These are phyloP conservation scores for Asterochloris sp. DNA, from an alignment of 139 green algal genomes.

Conservation along the genomic window DNA sequence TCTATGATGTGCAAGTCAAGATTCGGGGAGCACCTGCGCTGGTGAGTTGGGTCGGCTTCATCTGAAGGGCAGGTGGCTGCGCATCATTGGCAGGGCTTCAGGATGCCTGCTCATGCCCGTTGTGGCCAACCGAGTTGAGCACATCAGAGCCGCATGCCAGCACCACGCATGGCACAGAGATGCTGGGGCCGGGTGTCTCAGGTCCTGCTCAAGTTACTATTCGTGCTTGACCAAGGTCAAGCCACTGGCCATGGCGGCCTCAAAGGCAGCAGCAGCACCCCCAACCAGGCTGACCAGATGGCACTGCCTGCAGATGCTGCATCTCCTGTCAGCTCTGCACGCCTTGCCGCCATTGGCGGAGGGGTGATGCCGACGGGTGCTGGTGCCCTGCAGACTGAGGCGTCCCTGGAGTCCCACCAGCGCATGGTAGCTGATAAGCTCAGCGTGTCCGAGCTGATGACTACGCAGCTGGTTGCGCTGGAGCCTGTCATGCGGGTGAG, in stretches of 20 bases:
- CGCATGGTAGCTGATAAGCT: slow-evolving; percentile 60
- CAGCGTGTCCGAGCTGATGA: slow-evolving; percentile 55
- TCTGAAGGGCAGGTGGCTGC: neutral
- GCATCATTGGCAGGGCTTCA: neutral
- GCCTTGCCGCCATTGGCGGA: too few relatives aligned
- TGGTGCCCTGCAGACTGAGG: slow-evolving; percentile 25
- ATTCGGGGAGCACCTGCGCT: slow-evolving; percentile 55
- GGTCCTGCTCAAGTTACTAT: neutral
- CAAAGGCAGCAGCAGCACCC: neutral
- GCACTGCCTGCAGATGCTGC: neutral
- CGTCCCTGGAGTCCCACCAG: slow-evolving; percentile 37
- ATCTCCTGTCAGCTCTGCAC: neutral
- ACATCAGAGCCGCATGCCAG: neutral
- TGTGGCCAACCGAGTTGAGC: neutral
- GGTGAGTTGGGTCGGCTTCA: slow-evolving; percentile 15
- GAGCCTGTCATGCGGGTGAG: slow-evolving; percentile 38
- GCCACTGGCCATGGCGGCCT: too few relatives aligned
- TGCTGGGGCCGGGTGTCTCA: neutral
- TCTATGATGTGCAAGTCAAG: slow-evolving; percentile 70
- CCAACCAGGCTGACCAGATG: neutral
- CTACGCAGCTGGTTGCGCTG: slow-evolving; percentile 44
- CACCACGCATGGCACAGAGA: neutral
- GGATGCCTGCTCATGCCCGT: neutral
- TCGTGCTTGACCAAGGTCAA: neutral
- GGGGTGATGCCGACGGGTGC: neutral